Base-by-base conservation (phyloP, 805 yeast species). In the Saturnispora dispora region DNA sequence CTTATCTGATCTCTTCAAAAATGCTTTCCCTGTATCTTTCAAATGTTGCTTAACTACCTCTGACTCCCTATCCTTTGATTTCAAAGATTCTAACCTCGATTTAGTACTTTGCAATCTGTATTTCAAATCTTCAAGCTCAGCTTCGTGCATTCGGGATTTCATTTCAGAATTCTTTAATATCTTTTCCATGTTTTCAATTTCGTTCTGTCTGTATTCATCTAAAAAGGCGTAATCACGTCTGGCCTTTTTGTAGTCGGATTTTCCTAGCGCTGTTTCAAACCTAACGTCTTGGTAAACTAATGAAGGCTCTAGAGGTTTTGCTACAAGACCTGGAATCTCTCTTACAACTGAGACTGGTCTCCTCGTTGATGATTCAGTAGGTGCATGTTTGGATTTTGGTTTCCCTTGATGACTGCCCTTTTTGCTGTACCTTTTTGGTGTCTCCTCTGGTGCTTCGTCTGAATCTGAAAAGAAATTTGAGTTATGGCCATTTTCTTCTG, bases 251-350 rank as follows among this genome's bases (percentile, higher is more conserved):
- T 78, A 68, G 63, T 90, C 91, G 9, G 53, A 42, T 59, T 81
- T 84, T 52, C 98, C 98, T 56, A 81, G 80, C 0, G 96, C 89
- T 3, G 91, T 77, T 66, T 93, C 96, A 64, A 93, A 93, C 58
- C 99, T 75, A 33, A 95, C 83, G 69, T 93, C 99, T 46, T 79
- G 76, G 63, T 60, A 58, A 23, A 48, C 40, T 23, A 47, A 41
- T 17, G 50, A 39, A 23, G 49, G 49, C 42, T 45, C 45, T 17
- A 70, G 68, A 23, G 66, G 60, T 46, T 71, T 73, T 20, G 61
- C 63, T 22, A 57, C 36, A 45, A 85, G 63, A 0, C 91, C 93
- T 2, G 86, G 91, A 11, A 90, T 82, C 43, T 82, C 81, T 57
- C 98, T 75, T 36, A 88, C 72, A 56, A 74, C 72, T 0, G 88